Evolutionary conservation across 805 yeast species (phyloP).

Genomic region (Myxozyma neotropica): DNA sequence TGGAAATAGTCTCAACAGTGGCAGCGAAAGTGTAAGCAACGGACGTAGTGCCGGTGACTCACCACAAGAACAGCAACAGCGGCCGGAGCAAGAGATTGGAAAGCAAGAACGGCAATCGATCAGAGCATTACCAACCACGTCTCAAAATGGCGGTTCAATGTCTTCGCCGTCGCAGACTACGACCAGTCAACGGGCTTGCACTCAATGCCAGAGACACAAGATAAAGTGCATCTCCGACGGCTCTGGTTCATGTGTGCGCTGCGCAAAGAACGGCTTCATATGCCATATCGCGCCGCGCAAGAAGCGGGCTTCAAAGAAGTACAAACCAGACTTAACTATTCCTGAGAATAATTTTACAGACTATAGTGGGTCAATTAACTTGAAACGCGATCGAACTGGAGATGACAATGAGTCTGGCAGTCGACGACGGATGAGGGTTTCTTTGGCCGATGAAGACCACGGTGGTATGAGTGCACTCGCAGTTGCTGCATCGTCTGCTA

Average conservation of each 20-base stretch:
- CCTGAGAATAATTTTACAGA: not conserved
- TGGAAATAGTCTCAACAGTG: not conserved
- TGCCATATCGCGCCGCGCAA: slow-evolving; percentile 31
- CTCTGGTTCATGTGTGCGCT: slow-evolving; percentile 29
- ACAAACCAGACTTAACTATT: not conserved
- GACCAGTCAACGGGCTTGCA: slow-evolving; percentile 30
- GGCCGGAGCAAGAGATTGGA: too few relatives aligned
- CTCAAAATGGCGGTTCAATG: not conserved
- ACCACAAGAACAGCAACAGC: not conserved
- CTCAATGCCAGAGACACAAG: slow-evolving; percentile 31
- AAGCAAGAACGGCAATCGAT: not conserved
- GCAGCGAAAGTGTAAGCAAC: not conserved
- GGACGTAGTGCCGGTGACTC: not conserved
- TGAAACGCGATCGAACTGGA: not conserved
- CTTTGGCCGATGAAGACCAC: not conserved
- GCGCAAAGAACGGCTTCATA: slow-evolving; percentile 24
- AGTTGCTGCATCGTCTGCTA: slow-evolving; percentile 1
- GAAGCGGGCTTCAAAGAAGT: slow-evolving; percentile 24
- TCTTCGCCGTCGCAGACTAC: not conserved
- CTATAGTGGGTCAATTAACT: not conserved
- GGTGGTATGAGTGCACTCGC: not conserved
- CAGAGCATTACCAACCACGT: not conserved
- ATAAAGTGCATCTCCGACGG: slow-evolving; percentile 21
- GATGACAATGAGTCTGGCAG: not conserved
- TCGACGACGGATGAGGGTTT: not conserved